Evolutionary conservation across 2,329 filamentous ascomycete genomes (phyloP).

Genomic region (Alternaria brassicicola): DNA sequence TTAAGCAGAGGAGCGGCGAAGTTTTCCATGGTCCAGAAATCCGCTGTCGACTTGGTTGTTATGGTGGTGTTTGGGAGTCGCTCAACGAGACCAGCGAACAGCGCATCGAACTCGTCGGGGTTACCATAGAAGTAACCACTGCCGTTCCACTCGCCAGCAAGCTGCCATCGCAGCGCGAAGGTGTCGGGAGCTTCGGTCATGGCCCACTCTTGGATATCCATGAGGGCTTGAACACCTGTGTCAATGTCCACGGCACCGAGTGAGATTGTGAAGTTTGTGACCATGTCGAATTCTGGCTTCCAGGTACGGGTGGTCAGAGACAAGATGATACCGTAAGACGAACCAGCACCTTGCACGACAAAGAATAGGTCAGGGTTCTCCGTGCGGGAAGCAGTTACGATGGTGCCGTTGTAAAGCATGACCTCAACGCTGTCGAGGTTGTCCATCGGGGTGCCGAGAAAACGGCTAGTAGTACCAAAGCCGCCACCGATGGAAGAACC

Average conservation of each 20-base stretch:
- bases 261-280: conserved; percentile 23
- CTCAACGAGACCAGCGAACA: conserved; percentile 17
- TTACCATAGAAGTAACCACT: conserved; percentile 26
- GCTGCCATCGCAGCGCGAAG: conserved; percentile 22
- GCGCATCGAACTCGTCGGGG: conserved; percentile 20
- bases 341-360: conserved; percentile 25
- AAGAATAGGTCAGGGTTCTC: conserved; percentile 32
- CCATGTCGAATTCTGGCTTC: conserved; percentile 16
- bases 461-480: conserved; percentile 24
- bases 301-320: conserved; percentile 23
- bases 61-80: conserved; percentile 20
- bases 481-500: conserved; percentile 22
- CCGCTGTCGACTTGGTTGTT: conserved; percentile 4
- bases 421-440: conserved; percentile 21
- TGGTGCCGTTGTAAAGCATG: conserved; percentile 24
- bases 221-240: conserved; percentile 16
- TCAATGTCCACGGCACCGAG: conserved; percentile 19
- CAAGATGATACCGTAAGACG: conserved; percentile 21
- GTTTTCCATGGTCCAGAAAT: conserved; percentile 26
- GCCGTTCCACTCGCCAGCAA: conserved; percentile 18
- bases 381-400: conserved; percentile 24
- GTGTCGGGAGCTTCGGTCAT: conserved; percentile 23
- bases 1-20: conserved; percentile 10
- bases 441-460: conserved; percentile 23
- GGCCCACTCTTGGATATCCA: conserved; percentile 23